A percentile compares a stretch with the other conserved stretches of the same genome.
Conservation (phyloP, 2,329 filamentous ascomycete genomes). For the Penicillium digitatum region DNA sequence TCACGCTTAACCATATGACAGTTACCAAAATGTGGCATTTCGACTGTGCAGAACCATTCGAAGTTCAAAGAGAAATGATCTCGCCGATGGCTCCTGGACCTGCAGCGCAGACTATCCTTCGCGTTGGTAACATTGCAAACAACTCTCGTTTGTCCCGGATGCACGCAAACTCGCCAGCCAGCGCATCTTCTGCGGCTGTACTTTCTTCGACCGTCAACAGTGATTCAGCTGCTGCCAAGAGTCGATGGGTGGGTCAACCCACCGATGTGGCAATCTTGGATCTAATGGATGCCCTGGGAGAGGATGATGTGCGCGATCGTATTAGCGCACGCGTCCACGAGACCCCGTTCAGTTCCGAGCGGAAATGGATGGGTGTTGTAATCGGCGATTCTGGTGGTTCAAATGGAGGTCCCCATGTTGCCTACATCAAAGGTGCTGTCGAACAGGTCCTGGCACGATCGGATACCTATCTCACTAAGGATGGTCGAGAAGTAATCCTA, state of each 20-base stretch:
- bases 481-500: slow-evolving; percentile 80
- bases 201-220: slow-evolving; percentile 75
- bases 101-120: slow-evolving; percentile 73
- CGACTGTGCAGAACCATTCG: slow-evolving; percentile 57
- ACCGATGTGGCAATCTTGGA: slow-evolving; percentile 98
- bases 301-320: slow-evolving; percentile 84
- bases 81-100: slow-evolving; percentile 59
- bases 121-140: slow-evolving; percentile 95
- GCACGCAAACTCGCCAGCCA: slow-evolving; percentile 65
- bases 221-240: slow-evolving; percentile 62
- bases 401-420: slow-evolving; percentile 65
- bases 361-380: slow-evolving; percentile 98
- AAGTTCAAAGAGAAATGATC: slow-evolving; percentile 53
- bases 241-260: slow-evolving; percentile 92
- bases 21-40: slow-evolving; percentile 96
- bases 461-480: slow-evolving; percentile 81
- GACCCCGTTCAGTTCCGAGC: slow-evolving; percentile 91
- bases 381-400: slow-evolving; percentile 59
- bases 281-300: slow-evolving; percentile 81
- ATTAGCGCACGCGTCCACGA: slow-evolving; percentile 79
- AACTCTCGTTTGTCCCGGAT: slow-evolving; percentile 77
- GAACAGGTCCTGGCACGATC: slow-evolving; percentile 82
- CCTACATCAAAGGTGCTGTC: slow-evolving; percentile 92
- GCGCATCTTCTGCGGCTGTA: slow-evolving; percentile 69
- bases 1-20: slow-evolving; percentile 98